These are phyloP conservation scores for Aurantiochytrium sp. DNA, from an alignment of 108 stramenopile genomes.

Conservation along the genomic window DNA sequence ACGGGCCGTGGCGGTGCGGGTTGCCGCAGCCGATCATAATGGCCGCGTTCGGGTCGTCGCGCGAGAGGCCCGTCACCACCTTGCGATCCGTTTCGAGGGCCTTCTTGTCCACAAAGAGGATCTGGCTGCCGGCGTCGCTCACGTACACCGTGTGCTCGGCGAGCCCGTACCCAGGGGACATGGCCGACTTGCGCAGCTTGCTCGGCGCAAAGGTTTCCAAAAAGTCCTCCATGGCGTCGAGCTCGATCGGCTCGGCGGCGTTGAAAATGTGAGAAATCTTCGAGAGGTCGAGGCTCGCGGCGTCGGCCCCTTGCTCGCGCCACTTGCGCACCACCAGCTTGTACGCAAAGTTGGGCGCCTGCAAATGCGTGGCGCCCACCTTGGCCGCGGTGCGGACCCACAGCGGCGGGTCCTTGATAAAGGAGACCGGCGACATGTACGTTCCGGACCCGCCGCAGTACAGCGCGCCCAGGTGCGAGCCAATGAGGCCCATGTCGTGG, in stretches of 20 bases:
- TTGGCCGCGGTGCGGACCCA: slow-evolving; percentile 79
- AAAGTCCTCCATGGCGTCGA: slow-evolving; percentile 72
- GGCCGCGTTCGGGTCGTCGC: not conserved
- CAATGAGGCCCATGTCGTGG: slow-evolving; percentile 99
- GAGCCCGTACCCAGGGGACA: slow-evolving; percentile 89
- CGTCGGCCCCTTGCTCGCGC: slow-evolving; percentile 25
- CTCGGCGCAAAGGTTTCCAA: slow-evolving; percentile 62
- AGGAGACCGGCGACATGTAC: slow-evolving; percentile 90
- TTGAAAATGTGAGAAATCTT: slow-evolving; percentile 85
- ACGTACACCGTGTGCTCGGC: slow-evolving; percentile 98
- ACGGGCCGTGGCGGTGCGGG: not conserved
- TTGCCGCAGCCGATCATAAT: slow-evolving; percentile 9
- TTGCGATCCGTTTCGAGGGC: slow-evolving; percentile 52
- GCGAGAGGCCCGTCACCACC: slow-evolving; percentile 45
- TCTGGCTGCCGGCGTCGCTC: slow-evolving; percentile 72
- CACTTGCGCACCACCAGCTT: slow-evolving; percentile 84
- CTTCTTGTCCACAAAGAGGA: slow-evolving; percentile 62
- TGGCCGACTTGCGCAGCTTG: slow-evolving; percentile 66
- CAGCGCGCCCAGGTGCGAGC: slow-evolving; percentile 78
- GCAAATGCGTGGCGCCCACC: slow-evolving; percentile 85
- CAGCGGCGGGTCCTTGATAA: slow-evolving; percentile 82
- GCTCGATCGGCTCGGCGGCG: slow-evolving; percentile 90
- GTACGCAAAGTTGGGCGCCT: slow-evolving; percentile 96
- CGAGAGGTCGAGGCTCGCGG: slow-evolving; percentile 65
- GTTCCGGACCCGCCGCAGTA: slow-evolving; percentile 92